Evolutionary conservation across 1,284 basidiomycete genomes (phyloP), one percentile per base, ranked within the genome.

Genomic region (Heterobasidion occidentale): DNA sequence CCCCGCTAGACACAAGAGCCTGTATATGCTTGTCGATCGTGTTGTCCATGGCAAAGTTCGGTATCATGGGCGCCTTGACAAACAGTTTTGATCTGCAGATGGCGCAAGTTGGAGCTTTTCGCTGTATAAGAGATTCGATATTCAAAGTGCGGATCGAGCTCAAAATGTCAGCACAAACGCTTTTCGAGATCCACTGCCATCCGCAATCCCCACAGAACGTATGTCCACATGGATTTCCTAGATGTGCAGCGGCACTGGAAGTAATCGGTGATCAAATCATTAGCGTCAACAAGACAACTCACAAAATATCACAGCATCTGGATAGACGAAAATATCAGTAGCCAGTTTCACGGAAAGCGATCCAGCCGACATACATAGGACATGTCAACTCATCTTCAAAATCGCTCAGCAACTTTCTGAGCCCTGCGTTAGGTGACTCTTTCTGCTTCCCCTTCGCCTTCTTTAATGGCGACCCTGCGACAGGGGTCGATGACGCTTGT

Each of bases 221-320:
- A 56, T 72, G 71, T 4, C 71, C 71, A 55, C 71, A 72, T 3
- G 71, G 70, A 45, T 66, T 67, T 12, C 64, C 63, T 2, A 66
- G 44, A 52, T 71, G 63, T 0, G 69, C 65, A 33, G 59, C 62
- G 8, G 63, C 65, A 44, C 70, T 71, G 45, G 19, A 20, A n/a
- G 15, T n/a, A 33, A 38, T 17, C 51, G 12, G 9, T 7, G 46
- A 52, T 42, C 20, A 35, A 56, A 36, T 48, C 35, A 49, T 46
- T n/a, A 36, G 19, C 12, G n/a, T 19, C 17, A 35, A 47, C 11
- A 7, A 9, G 9, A 14, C 9, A 19, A 59, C 68, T 58, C 57
- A 69, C 70, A 70, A 63, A 7, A 70, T 58, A 42, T 70, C 67
- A 57, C 60, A 68, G 51, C 71, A 72, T 53, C 71, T 72, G 54